Conservation (phyloP, 176 grass and related monocot genomes). For the Areca catechu region DNA sequence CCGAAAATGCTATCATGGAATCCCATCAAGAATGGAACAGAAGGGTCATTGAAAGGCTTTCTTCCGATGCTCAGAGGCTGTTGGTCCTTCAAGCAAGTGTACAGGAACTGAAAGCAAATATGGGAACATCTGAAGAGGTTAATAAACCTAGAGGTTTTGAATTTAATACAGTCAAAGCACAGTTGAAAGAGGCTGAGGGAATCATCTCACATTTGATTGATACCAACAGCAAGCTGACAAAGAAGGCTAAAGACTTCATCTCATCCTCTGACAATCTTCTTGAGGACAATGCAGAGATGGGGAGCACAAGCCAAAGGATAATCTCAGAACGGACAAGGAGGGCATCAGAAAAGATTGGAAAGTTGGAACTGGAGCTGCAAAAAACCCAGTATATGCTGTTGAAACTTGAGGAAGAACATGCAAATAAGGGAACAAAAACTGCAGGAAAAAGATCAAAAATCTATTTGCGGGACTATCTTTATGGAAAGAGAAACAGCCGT, state of each 20-base stretch:
- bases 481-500: slow-evolving; percentile 45
- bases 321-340: slow-evolving; percentile 63
- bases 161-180: slow-evolving; percentile 37
- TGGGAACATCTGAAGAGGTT: slow-evolving; percentile 34
- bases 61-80: slow-evolving; percentile 57
- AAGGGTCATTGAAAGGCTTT: slow-evolving; percentile 58
- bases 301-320: slow-evolving; percentile 64
- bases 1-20: slow-evolving; percentile 17
- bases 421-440: slow-evolving; percentile 30
- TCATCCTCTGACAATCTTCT: slow-evolving; percentile 8
- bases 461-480: slow-evolving; percentile 76
- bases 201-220: slow-evolving; percentile 67
- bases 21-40: slow-evolving; percentile 61
- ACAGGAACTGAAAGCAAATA: slow-evolving; percentile 42
- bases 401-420: slow-evolving; percentile 57
- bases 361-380: slow-evolving; percentile 66
- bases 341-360: slow-evolving; percentile 74
- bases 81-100: slow-evolving; percentile 40
- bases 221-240: slow-evolving; percentile 57
- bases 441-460: slow-evolving; percentile 48
- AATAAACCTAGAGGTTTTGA: slow-evolving; percentile 14
- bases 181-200: slow-evolving; percentile 60
- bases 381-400: slow-evolving; percentile 51
- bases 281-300: slow-evolving; percentile 30
- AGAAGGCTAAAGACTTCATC: slow-evolving; percentile 59